Conservation (phyloP, 371 early-diverging fungal species). For the Paraphysoderma sedebokerense region DNA sequence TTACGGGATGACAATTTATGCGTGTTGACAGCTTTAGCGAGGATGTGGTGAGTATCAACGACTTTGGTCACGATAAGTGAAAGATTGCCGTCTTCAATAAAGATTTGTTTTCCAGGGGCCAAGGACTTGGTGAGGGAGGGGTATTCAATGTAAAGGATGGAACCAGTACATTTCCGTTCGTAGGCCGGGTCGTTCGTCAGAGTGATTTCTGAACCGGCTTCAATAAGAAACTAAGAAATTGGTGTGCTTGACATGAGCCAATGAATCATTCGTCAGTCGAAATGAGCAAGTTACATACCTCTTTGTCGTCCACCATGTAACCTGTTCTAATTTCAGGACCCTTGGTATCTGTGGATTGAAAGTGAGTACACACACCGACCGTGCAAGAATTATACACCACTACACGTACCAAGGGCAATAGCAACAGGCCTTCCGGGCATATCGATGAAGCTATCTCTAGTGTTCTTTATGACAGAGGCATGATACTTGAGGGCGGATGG, state of each 20-base stretch:
- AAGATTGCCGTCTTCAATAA: conserved; percentile 70
- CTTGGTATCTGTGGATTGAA: conserved; percentile 16
- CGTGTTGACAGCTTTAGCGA: conserved; percentile 53
- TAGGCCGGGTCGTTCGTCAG: conserved; percentile 62
- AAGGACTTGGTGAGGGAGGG: conserved; percentile 66
- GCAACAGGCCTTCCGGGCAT: conserved; percentile 50
- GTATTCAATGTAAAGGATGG: conserved; percentile 72
- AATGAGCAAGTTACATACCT: conserved; percentile 4
- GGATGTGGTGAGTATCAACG: conserved; percentile 31
- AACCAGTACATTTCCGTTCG: conserved; percentile 39
- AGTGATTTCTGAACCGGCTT: conserved; percentile 59
- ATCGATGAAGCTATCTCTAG: conserved; percentile 26
- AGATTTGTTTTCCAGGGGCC: conserved; percentile 62
- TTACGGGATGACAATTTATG: conserved; percentile 61
- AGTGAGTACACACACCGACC: neutral
- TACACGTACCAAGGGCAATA: conserved; percentile 51
- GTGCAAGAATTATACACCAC: neutral
- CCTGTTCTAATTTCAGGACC: conserved; percentile 28
- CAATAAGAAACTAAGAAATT: no score
- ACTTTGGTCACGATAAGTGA: conserved; percentile 59
- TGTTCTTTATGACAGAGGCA: conserved; percentile 61
- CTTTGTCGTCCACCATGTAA: no score
- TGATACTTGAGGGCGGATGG: no score
- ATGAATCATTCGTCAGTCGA: no score
- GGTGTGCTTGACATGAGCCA: no score